Conservation (phyloP, 1,284 basidiomycete genomes). For the Microbotryomycetes sp. region DNA sequence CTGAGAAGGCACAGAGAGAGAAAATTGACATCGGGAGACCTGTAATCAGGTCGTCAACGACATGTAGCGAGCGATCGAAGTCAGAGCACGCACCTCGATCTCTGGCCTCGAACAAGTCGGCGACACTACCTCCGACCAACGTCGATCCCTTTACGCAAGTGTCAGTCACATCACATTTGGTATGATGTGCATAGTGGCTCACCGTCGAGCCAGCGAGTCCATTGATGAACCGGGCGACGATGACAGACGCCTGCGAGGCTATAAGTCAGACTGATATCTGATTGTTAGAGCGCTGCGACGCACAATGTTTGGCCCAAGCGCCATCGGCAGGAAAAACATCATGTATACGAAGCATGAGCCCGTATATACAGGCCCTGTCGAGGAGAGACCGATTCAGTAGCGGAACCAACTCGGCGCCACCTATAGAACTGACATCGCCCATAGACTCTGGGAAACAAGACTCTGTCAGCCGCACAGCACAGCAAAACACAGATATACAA, state of each 20-base stretch:
- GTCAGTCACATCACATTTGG: background rate
- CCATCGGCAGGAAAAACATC: slow-evolving; percentile 52
- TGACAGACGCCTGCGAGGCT: slow-evolving; percentile 46
- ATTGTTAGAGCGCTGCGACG: background rate
- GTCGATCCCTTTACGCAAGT: background rate
- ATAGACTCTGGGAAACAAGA: background rate
- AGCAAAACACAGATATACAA: background rate
- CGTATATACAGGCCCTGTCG: slow-evolving; percentile 46
- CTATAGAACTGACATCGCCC: background rate
- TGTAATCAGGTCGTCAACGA: background rate
- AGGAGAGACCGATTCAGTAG: background rate
- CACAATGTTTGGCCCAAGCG: background rate
- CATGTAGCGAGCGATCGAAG: background rate
- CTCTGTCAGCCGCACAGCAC: background rate
- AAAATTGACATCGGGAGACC: background rate
- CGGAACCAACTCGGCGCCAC: no score
- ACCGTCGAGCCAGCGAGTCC: slow-evolving; percentile 64
- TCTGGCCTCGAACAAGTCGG: slow-evolving; percentile 41
- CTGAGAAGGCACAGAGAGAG: background rate
- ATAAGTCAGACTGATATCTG: background rate
- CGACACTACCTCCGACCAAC: slow-evolving; percentile 43
- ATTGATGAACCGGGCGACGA: slow-evolving; percentile 59
- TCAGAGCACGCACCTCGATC: slow-evolving; percentile 44
- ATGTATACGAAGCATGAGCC: slow-evolving; percentile 52
- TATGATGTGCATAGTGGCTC: background rate